Base-by-base conservation (phyloP, 176 grass and related monocot genomes). In the Musa schizocarpa region DNA sequence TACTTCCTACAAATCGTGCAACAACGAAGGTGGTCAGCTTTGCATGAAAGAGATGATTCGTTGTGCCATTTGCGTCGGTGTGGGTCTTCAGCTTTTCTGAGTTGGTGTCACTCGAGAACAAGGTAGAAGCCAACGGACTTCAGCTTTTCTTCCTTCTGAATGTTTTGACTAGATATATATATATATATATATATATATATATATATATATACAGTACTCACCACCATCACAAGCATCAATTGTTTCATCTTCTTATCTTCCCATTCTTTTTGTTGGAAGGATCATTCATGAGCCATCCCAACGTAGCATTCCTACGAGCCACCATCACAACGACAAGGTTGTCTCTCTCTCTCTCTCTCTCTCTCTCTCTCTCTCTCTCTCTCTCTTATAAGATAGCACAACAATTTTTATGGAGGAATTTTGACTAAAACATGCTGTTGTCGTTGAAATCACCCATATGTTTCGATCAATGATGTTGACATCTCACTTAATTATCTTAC, bases 61-160 rank as follows among this genome's bases (percentile, higher is more conserved):
- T 69, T 71, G 73, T 68, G 54, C 76, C 56, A 43, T 69, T 43
- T 6, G 34, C 34, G 34, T 43, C 20, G 17, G 1, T 29, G 17
- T 2, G 17, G 55, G 71, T 26, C 16, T 29, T 11, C n/a, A 22
- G 72, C 54, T n/a, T 77, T 54, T 82, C 16, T 59, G 17, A 59
- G 26, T 68, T 24, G 22, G 34, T 69, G 2, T 71, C 26, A n/a
- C 82, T 74, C 49, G 72, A 56, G 50, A 75, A 74, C 68, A 66
- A 78, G 54, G 75, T 50, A 74, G 72, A 86, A 77, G 65, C 53
- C 74, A 81, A 66, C 74, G 62, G 34, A 55, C 54, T 78, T 53
- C 74, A 67, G 67, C 84, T 81, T 86, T 86, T 81, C 73, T 68
- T 7, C n/a, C 19, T 17, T 43, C 11, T 1, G 13, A 49, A 48